A percentile compares a stretch with the other conserved stretches of the same genome.
Evolutionary conservation across 108 stramenopile genomes (phyloP).

Genomic region (Cyclostephanos tholiformis): DNA sequence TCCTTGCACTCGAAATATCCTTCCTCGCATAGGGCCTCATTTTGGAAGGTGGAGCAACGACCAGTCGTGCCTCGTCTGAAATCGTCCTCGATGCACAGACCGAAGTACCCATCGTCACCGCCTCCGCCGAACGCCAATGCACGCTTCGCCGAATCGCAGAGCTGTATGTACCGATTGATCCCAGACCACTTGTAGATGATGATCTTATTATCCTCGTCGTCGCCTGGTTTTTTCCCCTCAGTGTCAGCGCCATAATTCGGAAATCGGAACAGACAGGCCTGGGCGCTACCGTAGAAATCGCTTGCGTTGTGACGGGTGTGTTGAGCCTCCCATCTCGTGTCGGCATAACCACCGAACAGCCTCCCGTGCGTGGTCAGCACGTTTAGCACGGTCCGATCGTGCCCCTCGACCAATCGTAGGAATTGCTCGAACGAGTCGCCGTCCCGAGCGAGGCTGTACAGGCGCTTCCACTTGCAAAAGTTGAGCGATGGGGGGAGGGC

Average conservation of each 20-base stretch:
- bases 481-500: conserved; percentile 66
- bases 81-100: conserved; percentile 85
- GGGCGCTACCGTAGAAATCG: conserved; percentile 71
- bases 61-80: conserved; percentile 84
- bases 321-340: conserved; percentile 65
- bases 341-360: conserved; percentile 86
- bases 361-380: conserved; percentile 63
- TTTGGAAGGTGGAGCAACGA: conserved; percentile 86
- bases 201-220: conserved; percentile 28
- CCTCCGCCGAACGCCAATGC: conserved; percentile 88
- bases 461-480: conserved; percentile 79
- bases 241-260: conserved; percentile 19
- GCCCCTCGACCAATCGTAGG: conserved; percentile 59
- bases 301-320: conserved; percentile 34
- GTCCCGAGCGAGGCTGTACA: conserved; percentile 79
- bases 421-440: conserved; percentile 87
- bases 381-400: conserved; percentile 69
- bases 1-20: conserved; percentile 73
- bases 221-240: not conserved
- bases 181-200: conserved; percentile 82
- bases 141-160: conserved; percentile 64
- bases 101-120: conserved; percentile 85
- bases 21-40: conserved; percentile 71
- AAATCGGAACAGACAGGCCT: conserved; percentile 64
- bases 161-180: conserved; percentile 82